Base-by-base conservation (phyloP, 805 yeast genomes). In the Cephaloascus albidus region DNA sequence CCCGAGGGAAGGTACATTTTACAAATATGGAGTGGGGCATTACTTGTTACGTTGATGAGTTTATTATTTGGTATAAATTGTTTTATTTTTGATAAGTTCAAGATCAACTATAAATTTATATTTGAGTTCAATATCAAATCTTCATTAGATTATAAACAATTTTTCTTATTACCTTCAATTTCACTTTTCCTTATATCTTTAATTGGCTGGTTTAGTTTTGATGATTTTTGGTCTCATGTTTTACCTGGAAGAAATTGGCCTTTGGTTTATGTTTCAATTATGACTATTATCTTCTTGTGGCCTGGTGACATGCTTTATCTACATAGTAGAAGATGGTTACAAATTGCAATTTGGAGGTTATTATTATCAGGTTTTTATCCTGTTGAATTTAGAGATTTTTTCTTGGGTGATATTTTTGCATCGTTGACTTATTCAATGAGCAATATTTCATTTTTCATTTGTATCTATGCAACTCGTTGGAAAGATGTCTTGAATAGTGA, bases 21-120 rank as follows among this genome's bases (percentile, higher is more conserved):
- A 33, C 97, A 94, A 50, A 69, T 93, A 3, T 93, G 96, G 95
- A 97, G 82, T 6, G 97, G 97, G 1, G 88, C 87, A 56, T 73
- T 87, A 47, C 51, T 88, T 42, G 55, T 81, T 4, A 63, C 71
- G 26, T 46, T 89, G 15, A 71, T 82, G 52, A 60, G 78, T 4
- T 48, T 80, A 18, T 60, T 86, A 2, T 80, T 89, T 53, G 79
- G 81, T 12, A 41, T 84, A 35, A 78, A 85, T 53, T 78, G 94
- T 52, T 60, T 66, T 40, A 76, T 81, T 3, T 93, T 95, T 90
- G 70, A 78, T 19, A 56, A 61, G 35, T 81, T 64, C 59, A 84
- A 85, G 51, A 81, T 93, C 49, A 93, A 90, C 57, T 93, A 93
- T 57, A 82, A 82, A 51, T 89, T 93, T 53, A 88, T 93, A 42